phyloP scores from a whole-genome alignment of 148 eudicot species.

The Chenopodium album region DNA sequence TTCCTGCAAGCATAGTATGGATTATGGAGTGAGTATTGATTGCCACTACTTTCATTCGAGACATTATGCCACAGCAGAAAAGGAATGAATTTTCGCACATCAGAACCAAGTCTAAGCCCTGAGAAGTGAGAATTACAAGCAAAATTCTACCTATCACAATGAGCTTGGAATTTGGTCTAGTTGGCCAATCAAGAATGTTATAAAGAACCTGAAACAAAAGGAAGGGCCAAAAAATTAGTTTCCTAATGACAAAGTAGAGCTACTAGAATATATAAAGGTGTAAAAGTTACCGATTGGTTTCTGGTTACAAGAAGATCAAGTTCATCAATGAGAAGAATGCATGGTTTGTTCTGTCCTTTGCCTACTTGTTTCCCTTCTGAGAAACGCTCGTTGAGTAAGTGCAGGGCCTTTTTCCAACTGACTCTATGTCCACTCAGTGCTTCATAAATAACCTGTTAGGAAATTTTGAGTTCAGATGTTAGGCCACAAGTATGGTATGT shows the following conservation, averaged over 20 bases:
- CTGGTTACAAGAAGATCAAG: slow-evolving; percentile 95
- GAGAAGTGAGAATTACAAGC: not conserved
- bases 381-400: slow-evolving; percentile 78
- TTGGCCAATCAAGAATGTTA: slow-evolving; percentile 99
- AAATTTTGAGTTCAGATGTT: slow-evolving; percentile 18
- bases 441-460: slow-evolving; percentile 87
- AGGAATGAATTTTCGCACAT: not conserved
- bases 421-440: slow-evolving; percentile 89
- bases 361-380: slow-evolving; percentile 63
- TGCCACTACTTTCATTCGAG: slow-evolving; percentile 1
- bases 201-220: slow-evolving; percentile 68
- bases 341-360: slow-evolving; percentile 75
- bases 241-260: not conserved
- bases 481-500: slow-evolving; percentile 7
- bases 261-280: not conserved
- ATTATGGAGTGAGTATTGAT: not conserved
- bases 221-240: not conserved
- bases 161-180: slow-evolving; percentile 85
- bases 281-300: slow-evolving; percentile 74
- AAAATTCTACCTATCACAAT: slow-evolving; percentile 72
- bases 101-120: slow-evolving; percentile 5
- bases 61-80: slow-evolving; percentile 3
- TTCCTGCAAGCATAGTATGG: slow-evolving; percentile 51
- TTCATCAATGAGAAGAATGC: slow-evolving; percentile 92
- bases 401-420: slow-evolving; percentile 90